Percentiles rank a stretch among this genome's conserved stretches.
Evolutionary conservation across 1,139 yeast genomes (phyloP).

Genomic region (Pichia sp.): DNA sequence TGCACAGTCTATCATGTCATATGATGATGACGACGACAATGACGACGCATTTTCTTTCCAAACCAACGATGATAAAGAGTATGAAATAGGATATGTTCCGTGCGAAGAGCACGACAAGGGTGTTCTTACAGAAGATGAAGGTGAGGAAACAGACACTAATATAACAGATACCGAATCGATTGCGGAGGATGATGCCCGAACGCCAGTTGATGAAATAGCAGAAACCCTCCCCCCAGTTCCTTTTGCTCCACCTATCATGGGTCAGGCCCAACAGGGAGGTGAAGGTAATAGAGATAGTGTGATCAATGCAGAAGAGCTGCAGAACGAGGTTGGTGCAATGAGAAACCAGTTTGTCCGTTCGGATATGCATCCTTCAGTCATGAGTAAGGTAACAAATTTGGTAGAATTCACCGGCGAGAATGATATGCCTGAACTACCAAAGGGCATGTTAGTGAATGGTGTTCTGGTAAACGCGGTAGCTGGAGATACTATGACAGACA

Average conservation of each 20-base stretch:
- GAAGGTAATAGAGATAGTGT: slow-evolving; percentile 3
- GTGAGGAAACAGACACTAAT: slow-evolving; percentile 13
- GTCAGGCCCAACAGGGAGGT: not conserved
- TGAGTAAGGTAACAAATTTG: slow-evolving; percentile 8
- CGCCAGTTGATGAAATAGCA: slow-evolving; percentile 23
- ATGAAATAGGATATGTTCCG: slow-evolving; percentile 11
- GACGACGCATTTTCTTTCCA: slow-evolving; percentile 25
- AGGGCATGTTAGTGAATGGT: slow-evolving; percentile 1
- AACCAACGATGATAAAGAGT: slow-evolving; percentile 23
- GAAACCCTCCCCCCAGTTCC: slow-evolving; percentile 5
- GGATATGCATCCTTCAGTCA: slow-evolving; percentile 13
- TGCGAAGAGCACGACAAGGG: slow-evolving; percentile 8
- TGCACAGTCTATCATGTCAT: slow-evolving; percentile 16
- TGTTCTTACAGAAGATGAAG: not conserved
- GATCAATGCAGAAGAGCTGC: slow-evolving; percentile 4
- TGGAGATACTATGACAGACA: not conserved
- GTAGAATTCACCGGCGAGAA: not conserved
- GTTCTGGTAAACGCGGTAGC: not conserved
- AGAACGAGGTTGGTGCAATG: slow-evolving; percentile 15
- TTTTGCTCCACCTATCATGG: not conserved
- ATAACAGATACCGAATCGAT: slow-evolving; percentile 10
- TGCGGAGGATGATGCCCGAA: not conserved
- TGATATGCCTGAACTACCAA: slow-evolving; percentile 1
- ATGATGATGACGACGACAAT: slow-evolving; percentile 18
- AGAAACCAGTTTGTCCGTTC: slow-evolving; percentile 21